These are phyloP conservation scores for Allium sativum DNA, from an alignment of 106 monocot genomes.

Conservation along the genomic window DNA sequence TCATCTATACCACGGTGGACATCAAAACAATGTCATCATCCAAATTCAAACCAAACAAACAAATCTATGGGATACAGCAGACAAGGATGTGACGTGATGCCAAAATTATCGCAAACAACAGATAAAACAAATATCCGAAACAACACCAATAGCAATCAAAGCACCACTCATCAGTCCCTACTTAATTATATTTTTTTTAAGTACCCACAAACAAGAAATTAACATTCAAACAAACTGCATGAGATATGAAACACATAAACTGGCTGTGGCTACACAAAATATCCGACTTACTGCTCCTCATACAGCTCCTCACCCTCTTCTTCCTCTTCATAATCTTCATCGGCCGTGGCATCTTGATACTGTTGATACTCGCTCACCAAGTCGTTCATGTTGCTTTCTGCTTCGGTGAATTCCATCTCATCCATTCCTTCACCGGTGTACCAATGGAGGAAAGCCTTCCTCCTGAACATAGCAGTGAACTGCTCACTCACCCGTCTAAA, in stretches of 20 bases:
- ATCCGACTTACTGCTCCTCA: not conserved
- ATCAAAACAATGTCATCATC: too few species aligned
- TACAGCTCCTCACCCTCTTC: constrained; percentile 12
- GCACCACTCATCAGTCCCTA: too few species aligned
- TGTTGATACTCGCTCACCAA: constrained; percentile 31
- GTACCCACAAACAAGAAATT: not conserved
- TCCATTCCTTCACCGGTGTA: constrained; percentile 72
- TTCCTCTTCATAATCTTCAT: constrained; percentile 22
- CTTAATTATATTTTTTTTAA: too few species aligned
- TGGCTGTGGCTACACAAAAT: constrained; percentile 5
- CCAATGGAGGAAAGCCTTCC: constrained; percentile 77
- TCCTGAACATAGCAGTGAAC: constrained; percentile 62
- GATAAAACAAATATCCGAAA: too few species aligned
- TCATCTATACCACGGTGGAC: too few species aligned
- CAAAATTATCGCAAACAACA: too few species aligned
- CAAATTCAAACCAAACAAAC: too few species aligned
- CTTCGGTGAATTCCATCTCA: constrained; percentile 75
- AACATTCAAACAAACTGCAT: not conserved
- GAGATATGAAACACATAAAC: constrained; percentile 6
- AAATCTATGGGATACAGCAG: too few species aligned
- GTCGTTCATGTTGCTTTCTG: constrained; percentile 70
- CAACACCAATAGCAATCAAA: too few species aligned
- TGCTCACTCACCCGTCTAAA: constrained; percentile 60
- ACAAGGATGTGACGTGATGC: too few species aligned
- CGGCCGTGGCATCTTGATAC: constrained; percentile 28